Conservation (phyloP, 495 filamentous ascomycete species). For the Symbiotaphrina buchneri region DNA sequence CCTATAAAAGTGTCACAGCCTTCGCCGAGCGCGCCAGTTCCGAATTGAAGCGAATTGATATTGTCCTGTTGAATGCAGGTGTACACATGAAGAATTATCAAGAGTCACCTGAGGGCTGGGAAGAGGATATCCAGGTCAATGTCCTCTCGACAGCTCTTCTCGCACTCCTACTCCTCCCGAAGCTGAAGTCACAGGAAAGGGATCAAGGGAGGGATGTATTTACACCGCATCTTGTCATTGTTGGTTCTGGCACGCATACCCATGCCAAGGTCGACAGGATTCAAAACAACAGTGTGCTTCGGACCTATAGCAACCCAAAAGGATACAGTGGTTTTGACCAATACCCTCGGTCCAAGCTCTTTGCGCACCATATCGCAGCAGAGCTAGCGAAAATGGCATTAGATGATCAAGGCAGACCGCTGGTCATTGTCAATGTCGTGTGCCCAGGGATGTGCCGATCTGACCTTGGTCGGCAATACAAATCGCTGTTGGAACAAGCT, state of each 20-base stretch:
- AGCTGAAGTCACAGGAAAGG: conserved; percentile 6
- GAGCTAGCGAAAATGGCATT: too few relatives aligned
- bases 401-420: too few relatives aligned
- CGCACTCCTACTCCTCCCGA: conserved; percentile 28
- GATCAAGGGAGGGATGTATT: background rate
- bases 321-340: background rate
- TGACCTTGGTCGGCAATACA: background rate
- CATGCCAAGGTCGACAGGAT: background rate
- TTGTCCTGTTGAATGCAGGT: conserved; percentile 24
- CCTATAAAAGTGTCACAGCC: conserved; percentile 21
- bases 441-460: conserved; percentile 1
- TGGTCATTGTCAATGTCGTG: background rate
- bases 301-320: background rate
- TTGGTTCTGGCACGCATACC: background rate
- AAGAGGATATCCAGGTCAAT: conserved; percentile 34
- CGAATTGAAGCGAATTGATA: conserved; percentile 16
- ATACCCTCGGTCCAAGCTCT: background rate
- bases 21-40: conserved; percentile 20
- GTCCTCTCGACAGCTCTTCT: conserved; percentile 31
- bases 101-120: conserved; percentile 22
- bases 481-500: background rate
- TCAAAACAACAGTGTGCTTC: background rate
- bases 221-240: conserved; percentile 1
- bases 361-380: background rate
- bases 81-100: conserved; percentile 16